These are phyloP conservation scores for Avicennia marina DNA, from an alignment of 257 asterid species.

Conservation along the genomic window DNA sequence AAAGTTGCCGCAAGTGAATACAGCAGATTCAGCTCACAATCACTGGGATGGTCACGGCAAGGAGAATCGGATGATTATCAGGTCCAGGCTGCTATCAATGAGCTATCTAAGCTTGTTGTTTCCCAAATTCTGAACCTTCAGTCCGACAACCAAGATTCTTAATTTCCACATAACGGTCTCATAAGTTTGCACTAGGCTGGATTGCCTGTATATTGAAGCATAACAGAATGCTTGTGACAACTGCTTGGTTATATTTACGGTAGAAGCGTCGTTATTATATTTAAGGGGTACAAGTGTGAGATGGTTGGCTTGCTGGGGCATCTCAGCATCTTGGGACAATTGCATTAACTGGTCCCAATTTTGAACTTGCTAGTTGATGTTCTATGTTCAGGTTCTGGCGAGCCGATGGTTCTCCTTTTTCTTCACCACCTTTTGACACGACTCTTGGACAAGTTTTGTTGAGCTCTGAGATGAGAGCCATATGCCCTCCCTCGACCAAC, in stretches of 20 bases:
- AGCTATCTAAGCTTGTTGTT: constrained; percentile 67
- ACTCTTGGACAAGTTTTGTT: too few species aligned
- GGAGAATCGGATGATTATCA: constrained; percentile 50
- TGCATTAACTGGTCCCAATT: neutral
- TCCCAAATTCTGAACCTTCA: constrained; percentile 56
- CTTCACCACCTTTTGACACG: too few species aligned
- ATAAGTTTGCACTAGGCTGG: neutral
- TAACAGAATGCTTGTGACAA: neutral
- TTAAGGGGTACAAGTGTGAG: neutral
- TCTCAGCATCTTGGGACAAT: neutral
- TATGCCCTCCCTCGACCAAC: too few species aligned
- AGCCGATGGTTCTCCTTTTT: too few species aligned
- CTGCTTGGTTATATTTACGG: neutral
- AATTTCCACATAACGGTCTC: neutral
- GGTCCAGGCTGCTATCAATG: constrained; percentile 64
- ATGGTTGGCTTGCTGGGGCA: neutral
- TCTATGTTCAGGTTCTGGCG: too few species aligned
- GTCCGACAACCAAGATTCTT: constrained; percentile 44
- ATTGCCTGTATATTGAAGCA: neutral
- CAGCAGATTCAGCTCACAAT: constrained; percentile 33
- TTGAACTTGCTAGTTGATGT: constrained; percentile 2
- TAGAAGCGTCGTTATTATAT: too few species aligned
- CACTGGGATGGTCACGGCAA: constrained; percentile 35
- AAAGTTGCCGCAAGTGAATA: constrained; percentile 67
- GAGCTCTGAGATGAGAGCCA: too few species aligned